phyloP scores from a whole-genome alignment of 306 rosid genomes.

The Acacia acuminata region DNA sequence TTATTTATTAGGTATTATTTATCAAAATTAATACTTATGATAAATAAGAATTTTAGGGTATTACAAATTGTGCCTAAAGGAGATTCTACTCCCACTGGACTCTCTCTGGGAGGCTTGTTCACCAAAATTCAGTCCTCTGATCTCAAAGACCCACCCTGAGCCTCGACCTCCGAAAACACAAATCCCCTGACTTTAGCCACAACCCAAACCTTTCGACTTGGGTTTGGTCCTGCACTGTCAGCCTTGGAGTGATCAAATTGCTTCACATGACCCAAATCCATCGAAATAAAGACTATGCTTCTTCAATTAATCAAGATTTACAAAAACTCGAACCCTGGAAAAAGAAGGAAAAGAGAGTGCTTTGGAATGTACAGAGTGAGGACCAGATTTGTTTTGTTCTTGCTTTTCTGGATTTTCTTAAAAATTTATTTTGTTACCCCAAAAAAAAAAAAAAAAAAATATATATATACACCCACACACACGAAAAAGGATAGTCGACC shows the following conservation, averaged over 20 bases:
- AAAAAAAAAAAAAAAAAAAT: too few species aligned
- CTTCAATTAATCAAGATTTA: not conserved
- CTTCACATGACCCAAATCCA: slow-evolving; percentile 47
- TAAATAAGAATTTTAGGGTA: too few species aligned
- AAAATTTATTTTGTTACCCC: not conserved
- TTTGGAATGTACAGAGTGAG: not conserved
- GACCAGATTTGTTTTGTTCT: not conserved
- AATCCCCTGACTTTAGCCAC: slow-evolving; percentile 57
- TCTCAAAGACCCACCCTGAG: slow-evolving; percentile 22
- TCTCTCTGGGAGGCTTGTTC: too few species aligned
- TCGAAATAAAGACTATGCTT: not conserved
- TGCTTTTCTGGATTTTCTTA: not conserved
- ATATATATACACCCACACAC: too few species aligned
- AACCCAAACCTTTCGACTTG: slow-evolving; percentile 49
- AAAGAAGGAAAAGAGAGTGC: not conserved
- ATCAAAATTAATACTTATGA: too few species aligned
- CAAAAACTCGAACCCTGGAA: not conserved
- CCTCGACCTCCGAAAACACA: slow-evolving; percentile 30
- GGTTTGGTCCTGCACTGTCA: not conserved
- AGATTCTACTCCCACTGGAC: too few species aligned
- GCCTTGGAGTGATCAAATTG: slow-evolving; percentile 21
- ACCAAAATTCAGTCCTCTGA: slow-evolving; percentile 55
- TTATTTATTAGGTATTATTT: too few species aligned
- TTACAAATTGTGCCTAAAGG: too few species aligned
- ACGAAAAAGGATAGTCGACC: not conserved